Evolutionary conservation across 805 yeast genomes (phyloP).

Genomic region (Barnettozyma salicaria): DNA sequence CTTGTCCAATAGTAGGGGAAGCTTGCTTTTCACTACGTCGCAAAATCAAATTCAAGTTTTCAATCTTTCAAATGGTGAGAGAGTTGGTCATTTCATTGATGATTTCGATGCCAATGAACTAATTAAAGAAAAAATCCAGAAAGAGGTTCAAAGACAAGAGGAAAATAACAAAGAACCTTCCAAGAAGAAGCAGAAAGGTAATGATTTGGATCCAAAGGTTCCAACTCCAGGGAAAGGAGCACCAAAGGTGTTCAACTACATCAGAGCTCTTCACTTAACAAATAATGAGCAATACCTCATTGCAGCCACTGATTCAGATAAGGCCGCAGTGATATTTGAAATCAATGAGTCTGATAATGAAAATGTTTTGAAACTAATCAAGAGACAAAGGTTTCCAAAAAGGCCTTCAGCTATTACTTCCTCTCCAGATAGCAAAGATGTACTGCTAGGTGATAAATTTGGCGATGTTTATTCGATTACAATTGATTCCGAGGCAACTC

Average conservation of each 20-base stretch:
- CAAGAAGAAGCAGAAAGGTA: slow-evolving; percentile 31
- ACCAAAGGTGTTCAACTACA: slow-evolving; percentile 58
- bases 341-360: slow-evolving; percentile 26
- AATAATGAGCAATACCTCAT: slow-evolving; percentile 50
- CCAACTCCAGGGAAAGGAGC: slow-evolving; percentile 67
- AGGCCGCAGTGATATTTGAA: slow-evolving; percentile 61
- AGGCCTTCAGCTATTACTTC: slow-evolving; percentile 87
- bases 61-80: slow-evolving; percentile 32
- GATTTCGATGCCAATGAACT: slow-evolving; percentile 41
- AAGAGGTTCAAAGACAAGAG: slow-evolving; percentile 31
- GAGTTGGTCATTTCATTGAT: slow-evolving; percentile 61
- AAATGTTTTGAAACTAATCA: slow-evolving; percentile 42
- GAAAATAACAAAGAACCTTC: slow-evolving; percentile 23
- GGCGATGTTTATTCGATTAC: slow-evolving; percentile 82
- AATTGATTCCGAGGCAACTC: slow-evolving; percentile 32
- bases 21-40: slow-evolving; percentile 47
- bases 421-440: slow-evolving; percentile 47
- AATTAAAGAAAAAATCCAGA: slow-evolving; percentile 40
- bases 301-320: slow-evolving; percentile 77
- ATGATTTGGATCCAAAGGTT: slow-evolving; percentile 40
- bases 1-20: slow-evolving; percentile 38
- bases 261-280: slow-evolving; percentile 55
- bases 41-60: slow-evolving; percentile 57
- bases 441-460: slow-evolving; percentile 86
- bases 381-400: slow-evolving; percentile 79